Percentiles rank a stretch among this genome's conserved stretches.
Conservation (phyloP, 352 stramenopile species). For the Plasmopara halstedii region DNA sequence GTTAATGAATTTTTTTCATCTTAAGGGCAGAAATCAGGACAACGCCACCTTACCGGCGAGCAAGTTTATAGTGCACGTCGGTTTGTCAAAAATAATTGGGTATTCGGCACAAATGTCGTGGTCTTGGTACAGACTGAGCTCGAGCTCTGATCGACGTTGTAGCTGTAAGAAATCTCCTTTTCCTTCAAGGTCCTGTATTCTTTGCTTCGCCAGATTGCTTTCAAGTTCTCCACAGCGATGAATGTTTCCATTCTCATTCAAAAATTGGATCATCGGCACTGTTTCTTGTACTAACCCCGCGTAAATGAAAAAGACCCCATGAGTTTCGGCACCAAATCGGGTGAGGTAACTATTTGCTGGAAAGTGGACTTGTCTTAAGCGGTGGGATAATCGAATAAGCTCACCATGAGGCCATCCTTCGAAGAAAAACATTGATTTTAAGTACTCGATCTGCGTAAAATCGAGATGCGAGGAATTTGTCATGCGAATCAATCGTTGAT, state of each 20-base stretch:
- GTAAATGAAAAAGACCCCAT: conserved; percentile 76
- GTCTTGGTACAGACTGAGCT: conserved; percentile 74
- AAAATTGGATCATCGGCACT: conserved; percentile 54
- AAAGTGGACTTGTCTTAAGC: conserved; percentile 53
- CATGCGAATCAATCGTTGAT: conserved; percentile 75
- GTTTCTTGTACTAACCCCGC: conserved; percentile 68
- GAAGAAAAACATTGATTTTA: conserved; percentile 79
- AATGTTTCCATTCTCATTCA: conserved; percentile 58
- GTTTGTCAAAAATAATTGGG: conserved; percentile 54
- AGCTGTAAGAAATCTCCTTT: conserved; percentile 30
- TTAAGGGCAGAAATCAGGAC: not conserved
- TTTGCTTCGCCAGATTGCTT: conserved; percentile 21
- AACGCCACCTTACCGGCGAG: conserved; percentile 28
- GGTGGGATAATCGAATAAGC: conserved; percentile 62
- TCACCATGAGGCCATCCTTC: conserved; percentile 67
- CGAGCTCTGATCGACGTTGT: conserved; percentile 43
- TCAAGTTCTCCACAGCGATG: conserved; percentile 26
- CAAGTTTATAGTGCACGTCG: conserved; percentile 52
- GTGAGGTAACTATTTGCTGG: conserved; percentile 57
- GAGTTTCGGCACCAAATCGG: conserved; percentile 61
- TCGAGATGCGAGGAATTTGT: conserved; percentile 74
- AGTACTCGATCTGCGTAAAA: conserved; percentile 76
- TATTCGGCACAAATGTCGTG: conserved; percentile 75
- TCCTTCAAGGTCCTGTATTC: conserved; percentile 15
- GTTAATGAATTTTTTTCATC: not conserved